These are phyloP conservation scores for Alternaria arbusti DNA, from an alignment of 2,329 filamentous ascomycete species.

Conservation along the genomic window DNA sequence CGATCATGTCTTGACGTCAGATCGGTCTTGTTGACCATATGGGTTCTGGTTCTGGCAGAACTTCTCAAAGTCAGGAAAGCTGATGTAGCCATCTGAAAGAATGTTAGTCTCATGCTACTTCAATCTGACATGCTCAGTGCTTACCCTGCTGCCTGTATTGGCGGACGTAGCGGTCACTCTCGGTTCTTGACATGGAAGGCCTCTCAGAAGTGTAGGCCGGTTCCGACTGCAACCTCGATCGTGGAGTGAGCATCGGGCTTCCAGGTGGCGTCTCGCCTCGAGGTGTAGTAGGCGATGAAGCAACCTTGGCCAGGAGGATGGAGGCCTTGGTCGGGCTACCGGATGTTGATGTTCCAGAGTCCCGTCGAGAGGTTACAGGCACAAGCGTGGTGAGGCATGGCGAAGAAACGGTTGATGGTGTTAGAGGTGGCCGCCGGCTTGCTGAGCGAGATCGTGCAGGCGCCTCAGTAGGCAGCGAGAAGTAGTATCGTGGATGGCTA, in stretches of 20 bases:
- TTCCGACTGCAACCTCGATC: constrained; percentile 34
- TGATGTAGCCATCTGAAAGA: constrained; percentile 65
- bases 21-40: constrained; percentile 39
- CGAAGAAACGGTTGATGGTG: constrained; percentile 54
- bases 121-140: constrained; percentile 11
- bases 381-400: constrained; percentile 52
- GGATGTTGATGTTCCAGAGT: constrained; percentile 47
- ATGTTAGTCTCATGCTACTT: constrained; percentile 21
- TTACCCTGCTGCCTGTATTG: constrained; percentile 48
- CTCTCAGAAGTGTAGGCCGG: constrained; percentile 37
- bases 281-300: constrained; percentile 50
- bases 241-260: constrained; percentile 38
- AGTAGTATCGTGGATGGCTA: constrained; percentile 45
- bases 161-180: constrained; percentile 47
- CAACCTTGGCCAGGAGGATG: constrained; percentile 52
- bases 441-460: constrained; percentile 43
- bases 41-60: constrained; percentile 56
- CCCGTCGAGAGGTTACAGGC: constrained; percentile 49
- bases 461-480: constrained; percentile 46
- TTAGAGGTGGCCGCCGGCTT: constrained; percentile 53
- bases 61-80: constrained; percentile 75
- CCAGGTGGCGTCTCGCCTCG: constrained; percentile 43
- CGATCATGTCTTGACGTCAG: constrained; percentile 43
- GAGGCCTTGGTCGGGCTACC: constrained; percentile 52
- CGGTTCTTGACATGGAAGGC: constrained; percentile 44